Evolutionary conservation across 2,329 filamentous ascomycete genomes (phyloP), one percentile per base, ranked within the genome.

Genomic region (Penicillium sp.): DNA sequence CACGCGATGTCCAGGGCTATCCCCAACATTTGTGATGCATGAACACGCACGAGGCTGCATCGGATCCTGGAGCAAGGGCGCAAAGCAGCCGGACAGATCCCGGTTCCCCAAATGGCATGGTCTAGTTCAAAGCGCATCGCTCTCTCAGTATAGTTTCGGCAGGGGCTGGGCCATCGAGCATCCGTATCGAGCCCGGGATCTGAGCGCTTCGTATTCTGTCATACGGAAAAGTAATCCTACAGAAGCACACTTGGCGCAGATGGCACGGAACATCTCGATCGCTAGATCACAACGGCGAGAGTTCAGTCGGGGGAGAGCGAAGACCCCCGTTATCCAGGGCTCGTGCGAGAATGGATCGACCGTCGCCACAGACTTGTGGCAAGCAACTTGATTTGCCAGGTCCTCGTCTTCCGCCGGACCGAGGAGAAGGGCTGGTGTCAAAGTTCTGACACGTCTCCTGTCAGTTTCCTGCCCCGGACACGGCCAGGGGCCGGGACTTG

Each of bases 281-380:
- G 16, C 33, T 36, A 16, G 16, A 20, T 36, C 16, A 20, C 16
- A 16, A 16, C n/a, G 2, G n/a, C 31, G 14, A 35, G n/a, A 35
- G 31, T n/a, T 22, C 20, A 22, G 20, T 36, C 33, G 9, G 33
- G 33, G 16, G 10, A 20, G 18, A 18, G 16, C 16, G 11, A 20
- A 36, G 25, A 4, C 9, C 16, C 16, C 33, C 16, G 16, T 11
- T 11, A 5, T 36, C 14, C 36, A 47, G 30, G 31, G 50, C 41
- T 51, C 44, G 47, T 43, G 47, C 31, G 50, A 46, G 35, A 50
- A 50, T 27, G 24, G 50, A 54, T 54, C 41, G 30, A 36, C 47
- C 24, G 38, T 56, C 22, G 51, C 47, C 48, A 51, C 47, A 40
- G 24, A n/a, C n/a, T 18, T 22, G 8, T 16, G 24, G 14, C 27